Evolutionary conservation across 169 alveolate genomes (phyloP).

Genomic region (Cyclospora cayetanensis): DNA sequence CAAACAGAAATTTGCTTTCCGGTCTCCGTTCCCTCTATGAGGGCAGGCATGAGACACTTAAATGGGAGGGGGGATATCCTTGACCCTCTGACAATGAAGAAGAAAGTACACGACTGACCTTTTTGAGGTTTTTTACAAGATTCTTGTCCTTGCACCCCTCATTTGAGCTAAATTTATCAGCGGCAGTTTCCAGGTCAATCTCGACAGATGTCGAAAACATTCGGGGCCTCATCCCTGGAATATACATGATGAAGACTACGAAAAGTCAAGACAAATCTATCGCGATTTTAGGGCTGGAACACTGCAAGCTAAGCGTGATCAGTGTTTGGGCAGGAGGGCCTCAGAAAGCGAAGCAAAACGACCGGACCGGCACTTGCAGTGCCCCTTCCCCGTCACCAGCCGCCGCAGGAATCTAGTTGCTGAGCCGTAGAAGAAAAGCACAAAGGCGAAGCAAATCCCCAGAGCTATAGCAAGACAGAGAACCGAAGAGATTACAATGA

Average conservation of each 20-base stretch:
- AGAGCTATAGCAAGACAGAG: not conserved
- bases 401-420: not conserved
- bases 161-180: not conserved
- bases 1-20: not conserved
- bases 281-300: too few relatives aligned
- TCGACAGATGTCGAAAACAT: constrained; percentile 24
- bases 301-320: not conserved
- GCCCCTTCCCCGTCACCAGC: too few relatives aligned
- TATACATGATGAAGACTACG: not conserved
- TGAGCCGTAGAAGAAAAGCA: not conserved
- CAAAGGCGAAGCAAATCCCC: not conserved
- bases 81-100: not conserved
- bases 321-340: not conserved
- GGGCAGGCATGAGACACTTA: not conserved
- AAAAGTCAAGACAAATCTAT: not conserved
- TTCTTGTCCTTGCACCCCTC: not conserved
- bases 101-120: not conserved
- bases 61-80: not conserved
- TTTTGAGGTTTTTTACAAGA: not conserved
- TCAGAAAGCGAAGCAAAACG: not conserved
- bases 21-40: not conserved
- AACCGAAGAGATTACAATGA: not conserved
- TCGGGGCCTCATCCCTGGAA: constrained; percentile 29
- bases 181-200: constrained; percentile 42
- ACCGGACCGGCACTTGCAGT: not conserved